Evolutionary conservation across 805 yeast genomes (phyloP).

Genomic region (Ogataea kodamae): DNA sequence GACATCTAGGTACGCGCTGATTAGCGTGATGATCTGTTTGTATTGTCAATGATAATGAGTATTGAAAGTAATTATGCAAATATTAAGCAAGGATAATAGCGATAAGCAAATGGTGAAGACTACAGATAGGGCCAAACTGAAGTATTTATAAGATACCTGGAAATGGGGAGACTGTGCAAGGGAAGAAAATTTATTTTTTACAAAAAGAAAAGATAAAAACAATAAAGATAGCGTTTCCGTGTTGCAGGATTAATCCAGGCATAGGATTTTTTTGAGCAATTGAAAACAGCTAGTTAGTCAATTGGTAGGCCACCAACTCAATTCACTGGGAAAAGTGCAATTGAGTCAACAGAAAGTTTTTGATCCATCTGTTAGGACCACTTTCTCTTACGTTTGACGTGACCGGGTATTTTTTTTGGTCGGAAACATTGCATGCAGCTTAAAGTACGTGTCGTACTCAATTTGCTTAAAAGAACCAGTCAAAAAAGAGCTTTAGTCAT

Average conservation of each 20-base stretch:
- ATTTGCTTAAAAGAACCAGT: conserved; percentile 9
- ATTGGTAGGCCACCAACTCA: conserved; percentile 1
- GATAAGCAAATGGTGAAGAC: conserved; percentile 8
- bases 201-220: conserved; percentile 13
- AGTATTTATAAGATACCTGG: conserved; percentile 6
- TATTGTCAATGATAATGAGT: conserved; percentile 1
- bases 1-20: conserved; percentile 14
- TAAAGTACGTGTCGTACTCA: no score
- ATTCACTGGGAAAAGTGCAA: conserved; percentile 1
- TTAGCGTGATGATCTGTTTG: conserved; percentile 1
- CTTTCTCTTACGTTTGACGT: conserved; percentile 8
- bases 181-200: conserved; percentile 10
- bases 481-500: conserved; percentile 2
- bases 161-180: conserved; percentile 10
- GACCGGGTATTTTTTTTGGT: conserved; percentile 2
- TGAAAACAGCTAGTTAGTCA: no score
- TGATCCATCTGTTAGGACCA: not conserved
- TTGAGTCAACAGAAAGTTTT: not conserved
- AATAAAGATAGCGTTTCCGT: conserved; percentile 8
- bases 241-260: no score
- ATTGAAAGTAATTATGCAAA: conserved; percentile 3
- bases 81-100: conserved; percentile 6
- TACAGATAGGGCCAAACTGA: conserved; percentile 4
- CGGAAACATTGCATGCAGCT: no score
- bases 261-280: no score